Evolutionary conservation across 768 basidiomycete species (phyloP).

Genomic region (Collybiopsis confluens): DNA sequence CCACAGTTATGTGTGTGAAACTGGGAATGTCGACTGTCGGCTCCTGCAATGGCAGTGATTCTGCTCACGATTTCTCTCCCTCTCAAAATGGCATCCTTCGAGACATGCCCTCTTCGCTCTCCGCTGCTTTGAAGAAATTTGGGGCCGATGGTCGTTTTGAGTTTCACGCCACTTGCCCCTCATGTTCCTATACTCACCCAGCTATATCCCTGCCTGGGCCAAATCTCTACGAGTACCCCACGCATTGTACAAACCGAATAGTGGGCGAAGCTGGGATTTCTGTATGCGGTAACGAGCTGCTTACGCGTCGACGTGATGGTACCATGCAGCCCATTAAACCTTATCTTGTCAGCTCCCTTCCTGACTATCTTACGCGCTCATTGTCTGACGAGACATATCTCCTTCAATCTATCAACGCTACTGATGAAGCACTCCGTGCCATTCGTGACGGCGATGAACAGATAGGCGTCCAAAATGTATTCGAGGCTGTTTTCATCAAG

Average conservation of each 20-base stretch:
- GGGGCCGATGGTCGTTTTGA: background rate
- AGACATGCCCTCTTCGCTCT: background rate
- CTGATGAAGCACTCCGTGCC: slow-evolving; percentile 13
- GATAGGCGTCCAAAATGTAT: slow-evolving; percentile 13
- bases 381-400: slow-evolving; percentile 14
- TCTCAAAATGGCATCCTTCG: background rate
- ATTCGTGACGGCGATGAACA: background rate
- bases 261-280: background rate
- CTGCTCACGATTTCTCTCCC: background rate
- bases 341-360: slow-evolving; percentile 13
- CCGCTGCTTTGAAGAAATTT: background rate
- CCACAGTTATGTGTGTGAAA: background rate
- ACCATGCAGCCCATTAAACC: slow-evolving; percentile 15
- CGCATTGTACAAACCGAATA: slow-evolving; percentile 2
- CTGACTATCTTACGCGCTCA: slow-evolving; percentile 16
- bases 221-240: slow-evolving; percentile 10
- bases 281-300: background rate
- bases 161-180: background rate
- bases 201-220: background rate
- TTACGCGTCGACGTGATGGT: background rate
- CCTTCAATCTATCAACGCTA: slow-evolving; percentile 13
- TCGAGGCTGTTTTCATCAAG: slow-evolving; percentile 23
- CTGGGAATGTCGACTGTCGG: slow-evolving; percentile 8
- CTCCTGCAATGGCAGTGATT: background rate
- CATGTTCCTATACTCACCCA: background rate